Conservation (phyloP, 2,329 filamentous ascomycete genomes). For the Aaosphaeria pasadenensis region DNA sequence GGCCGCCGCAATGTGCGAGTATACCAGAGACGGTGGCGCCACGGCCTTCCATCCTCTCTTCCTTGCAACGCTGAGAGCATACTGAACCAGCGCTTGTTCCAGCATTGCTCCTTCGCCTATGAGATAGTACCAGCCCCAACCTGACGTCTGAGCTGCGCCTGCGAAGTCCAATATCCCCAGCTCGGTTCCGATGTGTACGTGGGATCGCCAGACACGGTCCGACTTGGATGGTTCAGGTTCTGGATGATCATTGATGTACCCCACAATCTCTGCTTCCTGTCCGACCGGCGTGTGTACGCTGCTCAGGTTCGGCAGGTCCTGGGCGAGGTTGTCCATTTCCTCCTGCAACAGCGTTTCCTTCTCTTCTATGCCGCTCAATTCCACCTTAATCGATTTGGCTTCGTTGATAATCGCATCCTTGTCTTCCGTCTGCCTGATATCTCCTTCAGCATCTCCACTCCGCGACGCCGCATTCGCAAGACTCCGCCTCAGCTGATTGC, state of each 20-base stretch:
- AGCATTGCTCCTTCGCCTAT: constrained; percentile 86
- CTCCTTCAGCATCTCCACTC: constrained; percentile 21
- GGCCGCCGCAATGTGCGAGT: constrained; percentile 82
- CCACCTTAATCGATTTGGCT: constrained; percentile 62
- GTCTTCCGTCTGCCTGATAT: constrained; percentile 30
- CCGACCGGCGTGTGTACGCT: constrained; percentile 72
- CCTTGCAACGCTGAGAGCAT: constrained; percentile 72
- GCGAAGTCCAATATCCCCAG: constrained; percentile 91
- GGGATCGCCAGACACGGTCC: constrained; percentile 62
- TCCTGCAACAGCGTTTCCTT: constrained; percentile 58
- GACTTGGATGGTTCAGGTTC: constrained; percentile 29
- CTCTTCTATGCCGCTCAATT: constrained; percentile 59
- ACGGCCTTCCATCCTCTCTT: constrained; percentile 75
- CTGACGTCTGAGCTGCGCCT: constrained; percentile 73
- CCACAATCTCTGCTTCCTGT: constrained; percentile 61
- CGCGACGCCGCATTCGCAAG: constrained; percentile 41
- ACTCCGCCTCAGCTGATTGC: constrained; percentile 61
- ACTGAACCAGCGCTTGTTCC: constrained; percentile 91
- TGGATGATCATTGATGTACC: constrained; percentile 75
- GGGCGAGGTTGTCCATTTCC: constrained; percentile 72
- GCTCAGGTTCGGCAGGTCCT: constrained; percentile 83
- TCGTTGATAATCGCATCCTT: constrained; percentile 59
- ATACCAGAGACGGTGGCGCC: constrained; percentile 84
- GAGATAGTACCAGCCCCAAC: constrained; percentile 98
- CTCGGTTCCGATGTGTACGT: constrained; percentile 81